A percentile compares a stretch with the other conserved stretches of the same genome.
Conservation (phyloP, 2,329 filamentous ascomycete genomes). For the Tothia fuscella region DNA sequence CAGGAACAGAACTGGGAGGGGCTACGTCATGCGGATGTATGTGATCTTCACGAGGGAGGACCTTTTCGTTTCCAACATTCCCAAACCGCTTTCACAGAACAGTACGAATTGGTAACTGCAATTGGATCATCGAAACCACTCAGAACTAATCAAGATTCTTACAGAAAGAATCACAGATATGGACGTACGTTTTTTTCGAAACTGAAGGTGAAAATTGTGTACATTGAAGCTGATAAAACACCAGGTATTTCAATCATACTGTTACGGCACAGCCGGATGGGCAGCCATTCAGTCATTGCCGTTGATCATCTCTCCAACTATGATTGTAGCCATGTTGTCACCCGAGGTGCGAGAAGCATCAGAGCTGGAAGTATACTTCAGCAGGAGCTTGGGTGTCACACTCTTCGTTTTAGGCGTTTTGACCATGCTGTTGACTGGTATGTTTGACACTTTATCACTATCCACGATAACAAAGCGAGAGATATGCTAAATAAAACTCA, state of each 20-base stretch:
- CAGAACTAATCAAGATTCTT: neutral
- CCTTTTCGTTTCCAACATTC: too few species aligned
- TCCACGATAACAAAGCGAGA: slow-evolving; percentile 14
- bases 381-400: slow-evolving; percentile 55
- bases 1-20: too few species aligned
- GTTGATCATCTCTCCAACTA: slow-evolving; percentile 46
- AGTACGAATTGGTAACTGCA: too few species aligned
- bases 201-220: neutral
- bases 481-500: slow-evolving; percentile 5
- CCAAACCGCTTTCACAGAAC: too few species aligned
- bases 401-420: slow-evolving; percentile 53
- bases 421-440: slow-evolving; percentile 57
- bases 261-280: slow-evolving; percentile 32
- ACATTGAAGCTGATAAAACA: neutral
- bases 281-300: slow-evolving; percentile 35
- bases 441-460: slow-evolving; percentile 56
- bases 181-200: neutral
- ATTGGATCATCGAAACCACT: neutral
- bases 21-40: too few species aligned
- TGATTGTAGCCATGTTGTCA: slow-evolving; percentile 48
- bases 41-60: too few species aligned
- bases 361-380: slow-evolving; percentile 62
- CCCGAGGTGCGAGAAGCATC: slow-evolving; percentile 43
- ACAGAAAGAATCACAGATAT: neutral
- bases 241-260: slow-evolving; percentile 33